Percentiles rank a stretch among this genome's conserved stretches.
Conservation (phyloP, 1,284 basidiomycete species). For the Lentinula novae-zelandiae region DNA sequence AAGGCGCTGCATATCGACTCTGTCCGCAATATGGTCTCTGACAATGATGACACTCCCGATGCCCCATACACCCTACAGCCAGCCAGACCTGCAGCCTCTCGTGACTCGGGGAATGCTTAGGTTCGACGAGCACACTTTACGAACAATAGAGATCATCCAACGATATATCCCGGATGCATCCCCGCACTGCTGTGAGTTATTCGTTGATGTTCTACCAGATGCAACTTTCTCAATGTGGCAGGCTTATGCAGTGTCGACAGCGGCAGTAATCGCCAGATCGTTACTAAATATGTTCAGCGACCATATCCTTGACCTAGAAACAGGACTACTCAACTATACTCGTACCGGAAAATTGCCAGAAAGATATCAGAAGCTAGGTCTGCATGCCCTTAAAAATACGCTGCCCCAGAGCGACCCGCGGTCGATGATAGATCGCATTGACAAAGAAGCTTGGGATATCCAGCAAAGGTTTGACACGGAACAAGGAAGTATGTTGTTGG, state of each 20-base stretch:
- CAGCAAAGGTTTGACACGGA: neutral
- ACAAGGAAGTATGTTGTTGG: neutral
- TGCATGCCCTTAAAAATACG: conserved; percentile 15
- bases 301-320: conserved; percentile 20
- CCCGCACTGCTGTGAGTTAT: conserved; percentile 18
- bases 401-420: neutral
- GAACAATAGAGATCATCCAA: conserved; percentile 21
- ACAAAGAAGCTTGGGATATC: neutral
- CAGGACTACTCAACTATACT: conserved; percentile 18
- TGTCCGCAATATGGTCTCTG: conserved; percentile 35
- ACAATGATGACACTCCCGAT: conserved; percentile 32
- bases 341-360: conserved; percentile 10
- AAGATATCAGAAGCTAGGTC: conserved; percentile 12
- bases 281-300: conserved; percentile 31
- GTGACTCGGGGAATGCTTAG: conserved; percentile 20
- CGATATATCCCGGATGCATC: conserved; percentile 21
- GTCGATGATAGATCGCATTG: neutral
- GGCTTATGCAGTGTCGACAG: conserved; percentile 21
- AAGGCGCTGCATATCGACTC: conserved; percentile 28
- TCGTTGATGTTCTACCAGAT: neutral
- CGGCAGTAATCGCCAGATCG: conserved; percentile 26
- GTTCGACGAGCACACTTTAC: conserved; percentile 31
- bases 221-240: neutral
- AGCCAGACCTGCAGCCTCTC: conserved; percentile 20
- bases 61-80: conserved; percentile 12